Conservation (phyloP, 1,139 yeast species). For the Waltiozyma sp. region DNA sequence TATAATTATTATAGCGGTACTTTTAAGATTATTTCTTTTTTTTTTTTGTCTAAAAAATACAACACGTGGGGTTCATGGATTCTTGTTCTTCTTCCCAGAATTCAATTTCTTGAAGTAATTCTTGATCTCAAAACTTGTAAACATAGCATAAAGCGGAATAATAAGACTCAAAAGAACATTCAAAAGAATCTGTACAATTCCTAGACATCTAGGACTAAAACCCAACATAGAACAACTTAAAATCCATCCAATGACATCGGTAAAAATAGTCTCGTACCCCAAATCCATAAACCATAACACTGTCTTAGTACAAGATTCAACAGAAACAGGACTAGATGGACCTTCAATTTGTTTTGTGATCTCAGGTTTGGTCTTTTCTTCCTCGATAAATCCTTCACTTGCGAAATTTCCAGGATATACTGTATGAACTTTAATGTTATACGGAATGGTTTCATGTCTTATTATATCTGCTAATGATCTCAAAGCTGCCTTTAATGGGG, state of each 20-base stretch:
- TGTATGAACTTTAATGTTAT: constrained; percentile 49
- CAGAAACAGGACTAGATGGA: constrained; percentile 58
- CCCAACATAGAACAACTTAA: constrained; percentile 64
- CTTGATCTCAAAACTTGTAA: constrained; percentile 45
- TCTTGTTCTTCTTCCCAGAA: background rate
- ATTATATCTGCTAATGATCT: constrained; percentile 63
- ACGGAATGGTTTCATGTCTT: constrained; percentile 71
- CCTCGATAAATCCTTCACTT: constrained; percentile 79
- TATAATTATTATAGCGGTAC: too few species aligned
- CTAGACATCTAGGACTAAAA: constrained; percentile 17
- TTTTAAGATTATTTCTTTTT: too few species aligned
- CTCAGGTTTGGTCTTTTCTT: constrained; percentile 75
- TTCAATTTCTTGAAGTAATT: constrained; percentile 29
- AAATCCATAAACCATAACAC: constrained; percentile 44
- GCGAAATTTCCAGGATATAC: constrained; percentile 84
- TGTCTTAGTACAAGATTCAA: constrained; percentile 53
- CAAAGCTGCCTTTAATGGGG: constrained; percentile 80
- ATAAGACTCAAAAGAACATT: constrained; percentile 42
- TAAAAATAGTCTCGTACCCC: constrained; percentile 69
- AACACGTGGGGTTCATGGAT: too few species aligned
- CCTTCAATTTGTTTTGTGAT: constrained; percentile 84
- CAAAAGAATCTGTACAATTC: constrained; percentile 17
- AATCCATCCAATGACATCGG: constrained; percentile 83
- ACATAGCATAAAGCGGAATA: constrained; percentile 50
- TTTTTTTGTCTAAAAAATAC: too few species aligned